Conservation (phyloP, 208 protist genomes). For the Leishmania turanica region DNA sequence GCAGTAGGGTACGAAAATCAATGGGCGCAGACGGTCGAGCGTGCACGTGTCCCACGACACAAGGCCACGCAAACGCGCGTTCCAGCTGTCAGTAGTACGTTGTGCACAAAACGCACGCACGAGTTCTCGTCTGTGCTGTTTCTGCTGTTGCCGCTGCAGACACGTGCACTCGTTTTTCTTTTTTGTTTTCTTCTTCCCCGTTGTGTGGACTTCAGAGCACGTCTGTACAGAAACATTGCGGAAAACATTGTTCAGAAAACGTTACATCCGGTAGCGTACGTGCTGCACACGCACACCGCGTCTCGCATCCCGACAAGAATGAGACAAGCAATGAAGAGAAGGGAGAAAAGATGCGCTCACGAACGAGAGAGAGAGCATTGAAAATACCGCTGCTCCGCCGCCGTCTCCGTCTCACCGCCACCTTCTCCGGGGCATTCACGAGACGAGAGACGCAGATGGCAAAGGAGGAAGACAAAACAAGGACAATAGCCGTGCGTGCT, state of each 20-base stretch:
- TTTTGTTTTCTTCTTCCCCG: background rate
- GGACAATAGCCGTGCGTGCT: background rate
- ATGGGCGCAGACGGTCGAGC: background rate
- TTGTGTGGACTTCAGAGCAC: background rate
- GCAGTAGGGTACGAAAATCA: background rate
- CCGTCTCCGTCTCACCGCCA: background rate
- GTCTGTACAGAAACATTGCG: slow-evolving; percentile 1
- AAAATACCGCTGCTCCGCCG: background rate
- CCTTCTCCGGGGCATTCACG: background rate
- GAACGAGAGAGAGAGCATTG: background rate
- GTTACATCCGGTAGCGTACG: background rate
- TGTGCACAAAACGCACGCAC: background rate
- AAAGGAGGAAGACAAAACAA: background rate
- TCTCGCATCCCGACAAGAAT: background rate
- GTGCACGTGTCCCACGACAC: background rate
- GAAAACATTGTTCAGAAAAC: background rate
- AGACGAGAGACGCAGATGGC: background rate
- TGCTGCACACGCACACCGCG: background rate
- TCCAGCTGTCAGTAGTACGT: background rate
- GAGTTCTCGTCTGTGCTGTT: background rate
- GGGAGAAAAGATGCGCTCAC: background rate
- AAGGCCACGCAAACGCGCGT: background rate
- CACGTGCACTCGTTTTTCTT: background rate
- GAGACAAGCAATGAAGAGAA: background rate
- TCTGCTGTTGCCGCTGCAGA: background rate